Percentiles rank a stretch among this genome's conserved stretches.
phyloP scores from a whole-genome alignment of 1,284 basidiomycete genomes.

The Cutaneotrichosporon sp. region DNA sequence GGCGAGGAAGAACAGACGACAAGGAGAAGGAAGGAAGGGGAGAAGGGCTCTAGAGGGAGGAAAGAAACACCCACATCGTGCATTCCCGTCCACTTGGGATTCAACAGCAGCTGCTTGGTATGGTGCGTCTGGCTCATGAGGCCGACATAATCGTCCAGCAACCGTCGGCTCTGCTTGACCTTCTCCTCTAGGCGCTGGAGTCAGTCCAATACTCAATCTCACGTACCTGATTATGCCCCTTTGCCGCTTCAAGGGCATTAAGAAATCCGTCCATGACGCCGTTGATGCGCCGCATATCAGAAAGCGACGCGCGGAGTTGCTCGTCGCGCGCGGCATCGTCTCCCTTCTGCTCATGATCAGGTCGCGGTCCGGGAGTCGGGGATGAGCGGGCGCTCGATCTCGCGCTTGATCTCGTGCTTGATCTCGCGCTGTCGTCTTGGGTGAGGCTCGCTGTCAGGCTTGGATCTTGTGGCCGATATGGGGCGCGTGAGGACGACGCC shows the following conservation, averaged over 20 bases:
- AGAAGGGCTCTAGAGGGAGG: neutral
- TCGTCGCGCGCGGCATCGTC: slow-evolving; percentile 9
- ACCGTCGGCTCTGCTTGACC: slow-evolving; percentile 42
- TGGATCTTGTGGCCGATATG: neutral
- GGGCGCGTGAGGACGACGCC: neutral
- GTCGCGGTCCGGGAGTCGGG: neutral
- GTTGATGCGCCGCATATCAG: slow-evolving; percentile 50
- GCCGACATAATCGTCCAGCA: slow-evolving; percentile 49
- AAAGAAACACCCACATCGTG: slow-evolving; percentile 39
- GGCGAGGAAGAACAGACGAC: too few species aligned
- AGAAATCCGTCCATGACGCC: slow-evolving; percentile 49
- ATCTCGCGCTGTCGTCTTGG: neutral
- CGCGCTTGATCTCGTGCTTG: neutral
- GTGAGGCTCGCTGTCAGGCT: neutral
- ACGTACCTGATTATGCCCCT: slow-evolving; percentile 50
- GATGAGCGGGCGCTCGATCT: neutral
- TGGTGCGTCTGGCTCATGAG: slow-evolving; percentile 51
- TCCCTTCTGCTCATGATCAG: neutral
- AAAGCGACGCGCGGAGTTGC: slow-evolving; percentile 42
- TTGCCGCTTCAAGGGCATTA: slow-evolving; percentile 40
- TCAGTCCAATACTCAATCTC: neutral
- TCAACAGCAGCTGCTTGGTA: slow-evolving; percentile 43
- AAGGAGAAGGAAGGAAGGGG: too few species aligned
- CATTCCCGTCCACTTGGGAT: slow-evolving; percentile 48
- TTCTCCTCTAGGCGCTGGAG: slow-evolving; percentile 45